These are phyloP conservation scores for Pyrus communis DNA, from an alignment of 306 rosid species.

Conservation along the genomic window DNA sequence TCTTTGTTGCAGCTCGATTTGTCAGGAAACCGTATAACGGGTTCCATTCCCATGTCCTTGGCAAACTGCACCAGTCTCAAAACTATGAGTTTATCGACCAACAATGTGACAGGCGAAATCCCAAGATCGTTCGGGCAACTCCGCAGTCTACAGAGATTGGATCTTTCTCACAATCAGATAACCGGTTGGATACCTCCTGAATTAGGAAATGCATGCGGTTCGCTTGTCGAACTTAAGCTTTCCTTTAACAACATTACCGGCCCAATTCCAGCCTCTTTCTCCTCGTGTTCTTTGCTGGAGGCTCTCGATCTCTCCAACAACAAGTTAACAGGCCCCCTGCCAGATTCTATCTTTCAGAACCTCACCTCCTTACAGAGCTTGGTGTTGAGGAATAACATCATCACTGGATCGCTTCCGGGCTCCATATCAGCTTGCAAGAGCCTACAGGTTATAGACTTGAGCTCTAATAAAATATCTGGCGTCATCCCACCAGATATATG, in stretches of 20 bases:
- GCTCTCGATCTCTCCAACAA: conserved; percentile 75
- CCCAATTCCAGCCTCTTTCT: conserved; percentile 53
- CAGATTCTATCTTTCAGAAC: conserved; percentile 52
- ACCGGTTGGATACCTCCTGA: conserved; percentile 88
- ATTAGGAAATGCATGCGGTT: conserved; percentile 54
- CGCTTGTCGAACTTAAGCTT: conserved; percentile 66
- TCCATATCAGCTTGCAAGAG: conserved; percentile 73
- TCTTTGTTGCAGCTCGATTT: conserved; percentile 62
- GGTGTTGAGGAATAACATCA: conserved; percentile 64
- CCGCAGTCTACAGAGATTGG: conserved; percentile 50
- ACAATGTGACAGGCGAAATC: conserved; percentile 58
- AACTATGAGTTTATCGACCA: conserved; percentile 42
- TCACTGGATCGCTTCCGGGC: conserved; percentile 67
- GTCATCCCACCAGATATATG: conserved; percentile 61
- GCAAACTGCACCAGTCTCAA: conserved; percentile 72
- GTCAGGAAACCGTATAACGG: conserved; percentile 55
- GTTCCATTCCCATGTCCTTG: conserved; percentile 55
- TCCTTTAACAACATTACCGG: conserved; percentile 74
- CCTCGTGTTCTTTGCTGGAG: conserved; percentile 65
- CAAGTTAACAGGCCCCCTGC: conserved; percentile 70
- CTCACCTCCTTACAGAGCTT: conserved; percentile 61
- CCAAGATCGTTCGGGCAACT: conserved; percentile 68
- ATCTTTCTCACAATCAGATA: conserved; percentile 73
- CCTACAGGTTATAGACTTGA: conserved; percentile 63
- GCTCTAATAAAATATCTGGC: conserved; percentile 80